Percentiles rank a stretch among this genome's conserved stretches.
Conservation (phyloP, 2,329 filamentous ascomycete genomes). For the Penicillium sp. region DNA sequence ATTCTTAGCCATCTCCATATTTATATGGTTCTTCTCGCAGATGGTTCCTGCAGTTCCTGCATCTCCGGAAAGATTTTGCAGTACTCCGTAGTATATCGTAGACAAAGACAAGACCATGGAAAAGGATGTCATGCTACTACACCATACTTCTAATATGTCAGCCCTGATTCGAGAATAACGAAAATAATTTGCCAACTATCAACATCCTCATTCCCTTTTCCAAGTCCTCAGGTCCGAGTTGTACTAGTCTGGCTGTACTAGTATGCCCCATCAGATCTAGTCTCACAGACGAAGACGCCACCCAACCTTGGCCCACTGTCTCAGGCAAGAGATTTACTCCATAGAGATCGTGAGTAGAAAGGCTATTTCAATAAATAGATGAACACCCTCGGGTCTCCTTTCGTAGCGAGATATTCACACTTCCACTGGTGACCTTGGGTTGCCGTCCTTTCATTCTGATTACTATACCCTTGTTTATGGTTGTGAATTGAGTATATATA, state of each 20-base stretch:
- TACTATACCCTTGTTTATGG: neutral
- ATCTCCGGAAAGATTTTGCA: neutral
- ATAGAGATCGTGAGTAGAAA: neutral
- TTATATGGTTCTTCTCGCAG: neutral
- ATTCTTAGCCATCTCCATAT: neutral
- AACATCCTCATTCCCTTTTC: neutral
- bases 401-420: neutral
- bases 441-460: neutral
- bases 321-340: neutral
- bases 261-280: neutral
- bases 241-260: neutral
- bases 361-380: neutral
- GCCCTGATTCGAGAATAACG: neutral
- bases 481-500: neutral
- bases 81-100: neutral
- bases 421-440: neutral
- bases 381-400: neutral
- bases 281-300: neutral
- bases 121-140: neutral
- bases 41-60: neutral
- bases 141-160: neutral
- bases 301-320: neutral
- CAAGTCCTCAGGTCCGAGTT: neutral
- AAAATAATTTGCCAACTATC: neutral
- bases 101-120: neutral